Base-by-base conservation (phyloP, 208 protist genomes). In the Trypanosoma mega region DNA sequence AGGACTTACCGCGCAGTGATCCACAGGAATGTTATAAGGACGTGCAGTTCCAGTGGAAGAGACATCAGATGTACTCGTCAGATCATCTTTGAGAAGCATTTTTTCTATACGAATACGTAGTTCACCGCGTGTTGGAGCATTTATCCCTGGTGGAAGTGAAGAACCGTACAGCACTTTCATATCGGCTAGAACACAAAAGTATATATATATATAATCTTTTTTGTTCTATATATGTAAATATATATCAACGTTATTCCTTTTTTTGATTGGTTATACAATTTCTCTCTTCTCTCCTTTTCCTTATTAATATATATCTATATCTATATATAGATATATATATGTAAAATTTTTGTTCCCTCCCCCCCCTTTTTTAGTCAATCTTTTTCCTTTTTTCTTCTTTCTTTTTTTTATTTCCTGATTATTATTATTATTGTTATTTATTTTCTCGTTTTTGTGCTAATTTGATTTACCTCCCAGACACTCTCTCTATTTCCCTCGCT, bases 91-190 rank as follows among this genome's bases (percentile, higher is more conserved):
- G 1, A 94, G 66, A 16, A 94, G 53, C 27, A 94, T 59, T 34
- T 87, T 84, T 33, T 94, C 88, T 31, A 94, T 55, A 44, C 88
- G 82, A 34, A 94, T 80, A 36, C 82, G 83, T 45, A 94, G 77
- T 61, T 92, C 85, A 6, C 88, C 88, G 26, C 67, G 61, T 29
- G 88, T 94, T n/a, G 74, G 70, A 21, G 69, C 80, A 0, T 88
- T 78, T 26, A 87, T 46, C 41, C 76, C 76, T 4, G 88, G 88
- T 3, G 88, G 88, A 26, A 94, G 39, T 9, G 84, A 56, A 8
- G 72, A 65, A 1, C 88, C 88, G 58, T 92, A 94, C n/a, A 89
- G 36, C 21, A 82, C 63, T 16, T 71, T 64, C 74, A 85, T 85
- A 18, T 37, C 20, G n/a, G n/a, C n/a, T n/a, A n/a, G n/a, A n/a